Percentiles rank a stretch among this genome's conserved stretches.
phyloP scores from a whole-genome alignment of 352 stramenopile genomes.

The Globisporangium alternatum region DNA sequence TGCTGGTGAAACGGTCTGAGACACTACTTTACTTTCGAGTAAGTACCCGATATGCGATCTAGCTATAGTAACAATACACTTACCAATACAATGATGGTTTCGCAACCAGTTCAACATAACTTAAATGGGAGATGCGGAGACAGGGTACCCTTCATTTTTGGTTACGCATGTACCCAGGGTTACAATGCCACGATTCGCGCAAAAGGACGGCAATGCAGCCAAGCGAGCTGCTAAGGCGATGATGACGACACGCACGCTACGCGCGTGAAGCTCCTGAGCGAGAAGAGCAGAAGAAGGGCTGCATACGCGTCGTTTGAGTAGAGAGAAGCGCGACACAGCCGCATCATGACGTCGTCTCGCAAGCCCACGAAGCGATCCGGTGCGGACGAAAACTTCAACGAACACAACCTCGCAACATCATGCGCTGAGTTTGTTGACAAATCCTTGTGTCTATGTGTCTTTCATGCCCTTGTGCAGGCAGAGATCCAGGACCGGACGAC shows the following conservation, averaged over 20 bases:
- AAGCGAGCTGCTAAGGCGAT: background rate
- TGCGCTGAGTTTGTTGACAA: background rate
- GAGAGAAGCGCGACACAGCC: background rate
- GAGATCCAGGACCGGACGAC: background rate
- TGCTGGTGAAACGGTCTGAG: background rate
- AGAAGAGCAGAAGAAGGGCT: background rate
- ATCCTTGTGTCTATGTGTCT: background rate
- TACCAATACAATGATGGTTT: background rate
- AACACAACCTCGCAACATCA: background rate
- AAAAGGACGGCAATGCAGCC: background rate
- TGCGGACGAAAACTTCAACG: background rate
- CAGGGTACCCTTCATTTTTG: background rate
- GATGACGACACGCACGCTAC: background rate
- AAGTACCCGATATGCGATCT: background rate
- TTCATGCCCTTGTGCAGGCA: background rate
- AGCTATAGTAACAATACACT: background rate
- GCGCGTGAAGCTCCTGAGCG: background rate
- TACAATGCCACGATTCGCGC: background rate
- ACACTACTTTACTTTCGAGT: background rate
- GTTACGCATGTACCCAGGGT: background rate
- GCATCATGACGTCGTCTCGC: constrained; percentile 9
- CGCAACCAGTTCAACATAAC: constrained; percentile 3
- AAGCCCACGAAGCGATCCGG: constrained; percentile 9
- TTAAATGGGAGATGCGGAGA: constrained; percentile 1
- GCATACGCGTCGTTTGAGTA: background rate